Base-by-base conservation (phyloP, 2,329 filamentous ascomycete species). In the Penicillium janthinellum region DNA sequence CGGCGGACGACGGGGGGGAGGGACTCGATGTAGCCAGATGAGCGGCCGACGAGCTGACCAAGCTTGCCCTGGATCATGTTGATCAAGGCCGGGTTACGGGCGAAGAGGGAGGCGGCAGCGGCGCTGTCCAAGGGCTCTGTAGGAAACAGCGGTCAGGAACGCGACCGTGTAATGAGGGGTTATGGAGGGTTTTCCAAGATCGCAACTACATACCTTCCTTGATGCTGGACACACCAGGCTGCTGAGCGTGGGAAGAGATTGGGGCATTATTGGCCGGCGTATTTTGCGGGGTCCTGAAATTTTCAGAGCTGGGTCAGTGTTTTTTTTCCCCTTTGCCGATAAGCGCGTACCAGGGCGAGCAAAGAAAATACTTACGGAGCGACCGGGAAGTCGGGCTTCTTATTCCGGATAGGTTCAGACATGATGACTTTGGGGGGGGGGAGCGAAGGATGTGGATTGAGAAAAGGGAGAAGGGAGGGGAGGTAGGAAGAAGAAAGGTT, bases 1-100 rank as follows among this genome's bases (percentile, higher is more conserved):
- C 91, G 91, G 78, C 93, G 92, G 71, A 99, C 93, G 61, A 90
- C 87, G 59, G 88, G 83, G 61, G 95, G 95, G 17, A 99, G 89
- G 25, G 91, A 96, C 84, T 99, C 95, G 78, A 99, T 92, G 81
- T 99, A 99, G 72, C 95, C 95, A 58, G 95, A 99, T 54, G 96
- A 96, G 69, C 90, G 89, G 73, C 95, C 95, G 72, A 99, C 91
- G 61, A 99, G 90, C 67, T 89, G 89, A 67, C 92, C 91, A 70
- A 99, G 90, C 78, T 95, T 95, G 72, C 92, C 93, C 83, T 99
- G 92, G 78, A 99, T 98, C 91, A 99, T 95, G 68, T 92, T 90
- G 63, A 98, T 90, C 67, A 99, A 88, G 71, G 90, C 89, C 61
- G 96, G 95, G 82, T 99, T 96, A 78, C 95, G 89, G 69, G 95